Evolutionary conservation across 2,329 filamentous ascomycete species (phyloP).

Genomic region (Remersonia thermophila): DNA sequence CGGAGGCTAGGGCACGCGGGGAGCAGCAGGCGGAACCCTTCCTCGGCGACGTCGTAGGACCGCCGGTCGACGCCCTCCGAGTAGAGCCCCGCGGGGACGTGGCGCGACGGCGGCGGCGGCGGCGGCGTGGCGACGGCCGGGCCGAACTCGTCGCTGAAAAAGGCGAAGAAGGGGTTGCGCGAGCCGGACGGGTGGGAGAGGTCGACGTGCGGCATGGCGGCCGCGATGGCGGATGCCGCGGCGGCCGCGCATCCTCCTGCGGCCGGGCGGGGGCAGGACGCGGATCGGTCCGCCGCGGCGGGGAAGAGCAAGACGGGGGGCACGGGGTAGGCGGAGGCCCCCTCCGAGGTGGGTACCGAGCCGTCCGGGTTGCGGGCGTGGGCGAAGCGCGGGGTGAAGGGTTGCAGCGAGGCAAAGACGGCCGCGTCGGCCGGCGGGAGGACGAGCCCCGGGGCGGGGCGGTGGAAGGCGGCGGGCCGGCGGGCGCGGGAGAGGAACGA

Average conservation of each 20-base stretch:
- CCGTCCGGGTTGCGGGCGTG: not conserved
- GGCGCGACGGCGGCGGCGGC: not conserved
- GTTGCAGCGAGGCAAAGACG: not conserved
- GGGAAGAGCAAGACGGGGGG: constrained; percentile 1
- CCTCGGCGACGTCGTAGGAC: not conserved
- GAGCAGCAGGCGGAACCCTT: not conserved
- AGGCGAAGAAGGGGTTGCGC: too few species aligned
- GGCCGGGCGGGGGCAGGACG: not conserved
- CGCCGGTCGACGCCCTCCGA: not conserved
- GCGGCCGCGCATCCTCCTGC: too few species aligned
- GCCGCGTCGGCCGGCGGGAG: constrained; percentile 1
- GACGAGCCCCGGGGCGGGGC: not conserved
- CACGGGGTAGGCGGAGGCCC: not conserved
- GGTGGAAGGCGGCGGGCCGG: not conserved
- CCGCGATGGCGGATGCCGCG: too few species aligned
- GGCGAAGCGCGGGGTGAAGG: not conserved
- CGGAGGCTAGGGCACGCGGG: not conserved
- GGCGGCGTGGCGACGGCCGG: too few species aligned
- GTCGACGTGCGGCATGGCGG: constrained; percentile 1
- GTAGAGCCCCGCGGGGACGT: not conserved
- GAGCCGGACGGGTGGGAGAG: not conserved
- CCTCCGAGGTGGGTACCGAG: not conserved
- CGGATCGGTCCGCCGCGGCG: not conserved
- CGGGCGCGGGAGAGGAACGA: not conserved
- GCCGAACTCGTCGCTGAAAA: too few species aligned